phyloP scores from a whole-genome alignment of 306 rosid genomes.

The Argentina anserina region DNA sequence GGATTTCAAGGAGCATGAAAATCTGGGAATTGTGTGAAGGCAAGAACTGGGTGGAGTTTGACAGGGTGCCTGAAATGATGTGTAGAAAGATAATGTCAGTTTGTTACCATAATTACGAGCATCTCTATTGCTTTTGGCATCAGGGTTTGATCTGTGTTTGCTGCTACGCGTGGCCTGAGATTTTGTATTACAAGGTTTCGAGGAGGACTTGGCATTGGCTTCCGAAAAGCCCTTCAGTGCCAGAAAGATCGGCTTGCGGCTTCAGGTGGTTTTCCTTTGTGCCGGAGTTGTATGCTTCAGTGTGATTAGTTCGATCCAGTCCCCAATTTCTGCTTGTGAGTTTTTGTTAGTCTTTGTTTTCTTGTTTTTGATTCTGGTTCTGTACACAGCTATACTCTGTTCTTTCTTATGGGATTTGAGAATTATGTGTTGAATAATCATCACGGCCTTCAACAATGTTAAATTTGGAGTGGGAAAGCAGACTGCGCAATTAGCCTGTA shows the following conservation, averaged over 20 bases:
- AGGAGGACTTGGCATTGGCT: slow-evolving; percentile 96
- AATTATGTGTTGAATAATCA: not conserved
- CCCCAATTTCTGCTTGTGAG: not conserved
- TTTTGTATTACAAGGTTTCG: slow-evolving; percentile 59
- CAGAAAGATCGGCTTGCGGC: slow-evolving; percentile 77
- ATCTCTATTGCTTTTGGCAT: slow-evolving; percentile 90
- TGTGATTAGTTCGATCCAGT: slow-evolving; percentile 9
- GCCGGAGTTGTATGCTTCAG: slow-evolving; percentile 55
- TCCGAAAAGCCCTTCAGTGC: slow-evolving; percentile 69
- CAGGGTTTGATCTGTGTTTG: slow-evolving; percentile 81
- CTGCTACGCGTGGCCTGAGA: slow-evolving; percentile 94
- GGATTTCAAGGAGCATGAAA: slow-evolving; percentile 67
- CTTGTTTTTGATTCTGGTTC: not conserved
- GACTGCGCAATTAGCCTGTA: not conserved
- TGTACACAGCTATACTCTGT: not conserved
- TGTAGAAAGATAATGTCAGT: slow-evolving; percentile 69
- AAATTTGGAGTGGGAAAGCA: not conserved
- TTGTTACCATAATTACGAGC: slow-evolving; percentile 87
- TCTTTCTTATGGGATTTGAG: not conserved
- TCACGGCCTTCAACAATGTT: not conserved
- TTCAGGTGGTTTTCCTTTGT: slow-evolving; percentile 87
- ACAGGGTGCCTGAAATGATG: slow-evolving; percentile 69
- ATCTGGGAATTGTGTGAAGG: slow-evolving; percentile 59
- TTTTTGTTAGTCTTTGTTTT: not conserved
- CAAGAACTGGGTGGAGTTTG: slow-evolving; percentile 57